Evolutionary conservation across 805 yeast species (phyloP), one percentile per base, ranked within the genome.

Genomic region (Komagataella pseudopastoris): DNA sequence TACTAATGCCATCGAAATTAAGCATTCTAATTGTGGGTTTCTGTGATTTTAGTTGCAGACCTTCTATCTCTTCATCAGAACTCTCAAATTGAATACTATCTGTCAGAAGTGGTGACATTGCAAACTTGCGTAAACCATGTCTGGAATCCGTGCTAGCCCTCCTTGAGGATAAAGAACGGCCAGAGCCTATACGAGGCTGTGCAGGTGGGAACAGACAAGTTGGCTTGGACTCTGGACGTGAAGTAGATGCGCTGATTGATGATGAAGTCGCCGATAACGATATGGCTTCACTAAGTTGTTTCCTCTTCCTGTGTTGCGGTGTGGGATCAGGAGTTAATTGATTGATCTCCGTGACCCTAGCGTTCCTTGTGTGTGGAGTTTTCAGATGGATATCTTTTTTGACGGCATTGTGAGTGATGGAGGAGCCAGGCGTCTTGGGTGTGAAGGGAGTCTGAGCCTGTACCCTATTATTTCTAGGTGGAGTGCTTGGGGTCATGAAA

Each of bases 181-280:
- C 68, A 7, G 63, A 56, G 3, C 67, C 68, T 8, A 63, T 56
- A 1, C 66, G 62, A 1, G 68, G 63, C 4, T 58, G 62, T 2
- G 65, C 63, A 8, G 56, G 49, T 10, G 66, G 67, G 50, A 64
- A 64, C 36, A 63, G 16, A n/a, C 10, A 23, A 10, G 23, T 49
- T 23, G 47, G 24, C 8, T 46, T n/a, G 24, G 48, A 46, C 6
- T 20, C 48, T 17, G 6, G 22, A n/a, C 39, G 39, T 30, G 39
- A 30, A 30, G 39, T 10, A 30, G 39, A 5, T 30, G 14, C 5
- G n/a, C 14, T 8, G 8, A 14, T 30, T 10, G 39, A 30, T 8
- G 39, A 30, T 30, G 39, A 30, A 30, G 39, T 30, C 14, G 39
- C 14, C 14, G 39, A 8, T 30, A 30, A 30, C 6, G 39, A 30